These are phyloP conservation scores for Tillandsia fasciculata DNA, from an alignment of 176 grass and related monocot genomes.

Conservation along the genomic window DNA sequence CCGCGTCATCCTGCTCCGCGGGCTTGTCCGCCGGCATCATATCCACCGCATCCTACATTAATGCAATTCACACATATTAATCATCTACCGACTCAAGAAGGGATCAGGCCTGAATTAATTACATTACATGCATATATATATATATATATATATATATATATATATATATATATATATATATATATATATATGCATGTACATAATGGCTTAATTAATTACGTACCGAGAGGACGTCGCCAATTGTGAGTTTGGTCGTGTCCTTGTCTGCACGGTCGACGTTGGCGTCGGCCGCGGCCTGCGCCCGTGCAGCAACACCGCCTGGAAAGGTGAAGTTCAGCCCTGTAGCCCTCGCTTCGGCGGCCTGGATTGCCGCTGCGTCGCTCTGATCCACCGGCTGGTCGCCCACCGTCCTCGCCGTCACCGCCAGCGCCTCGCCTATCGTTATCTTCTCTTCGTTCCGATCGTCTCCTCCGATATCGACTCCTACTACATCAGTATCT, in stretches of 20 bases:
- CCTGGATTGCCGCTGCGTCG: conserved; percentile 47
- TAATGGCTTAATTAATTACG: too few species aligned
- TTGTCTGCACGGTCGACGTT: conserved; percentile 29
- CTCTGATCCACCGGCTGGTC: conserved; percentile 23
- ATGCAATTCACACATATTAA: not conserved
- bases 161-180: too few species aligned
- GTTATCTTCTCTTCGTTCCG: not conserved
- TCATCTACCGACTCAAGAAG: too few species aligned
- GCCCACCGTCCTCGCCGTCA: conserved; percentile 15
- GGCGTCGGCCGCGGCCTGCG: conserved; percentile 27
- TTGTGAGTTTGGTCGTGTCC: conserved; percentile 32
- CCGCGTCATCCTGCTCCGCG: conserved; percentile 13
- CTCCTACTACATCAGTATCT: not conserved
- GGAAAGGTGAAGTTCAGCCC: conserved; percentile 14
- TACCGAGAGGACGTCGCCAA: conserved; percentile 44
- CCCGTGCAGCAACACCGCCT: conserved; percentile 25
- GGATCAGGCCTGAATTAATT: too few species aligned
- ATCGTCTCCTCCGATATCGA: not conserved
- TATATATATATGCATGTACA: too few species aligned
- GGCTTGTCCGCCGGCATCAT: conserved; percentile 3
- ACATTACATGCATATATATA: too few species aligned
- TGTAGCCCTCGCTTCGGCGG: conserved; percentile 39
- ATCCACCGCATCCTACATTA: not conserved
- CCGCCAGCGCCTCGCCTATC: conserved; percentile 34
- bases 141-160: too few species aligned